Evolutionary conservation across 352 stramenopile species (phyloP), one percentile per base, ranked within the genome.

Genomic region (Aphanomyces astaci): DNA sequence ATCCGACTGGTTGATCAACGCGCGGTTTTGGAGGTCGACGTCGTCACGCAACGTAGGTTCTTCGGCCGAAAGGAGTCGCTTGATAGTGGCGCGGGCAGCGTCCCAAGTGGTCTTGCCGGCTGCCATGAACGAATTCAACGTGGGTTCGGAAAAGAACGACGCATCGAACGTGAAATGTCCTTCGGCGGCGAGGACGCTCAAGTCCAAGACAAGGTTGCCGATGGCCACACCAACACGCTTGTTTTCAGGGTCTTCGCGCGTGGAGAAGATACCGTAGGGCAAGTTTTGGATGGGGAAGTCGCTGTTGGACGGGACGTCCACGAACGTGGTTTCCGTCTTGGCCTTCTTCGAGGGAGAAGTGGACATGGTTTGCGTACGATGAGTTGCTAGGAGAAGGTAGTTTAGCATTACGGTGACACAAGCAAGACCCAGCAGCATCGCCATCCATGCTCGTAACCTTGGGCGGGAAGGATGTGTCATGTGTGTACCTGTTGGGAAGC

Each of bases 211-310:
- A 65, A 81, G 82, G 63, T 89, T 76, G 64, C 86, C 86, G 54
- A 96, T 92, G 70, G 87, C 85, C 31, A 94, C 87, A 72, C 88
- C 88, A 31, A 92, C 74, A 72, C 88, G 84, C 63, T 75, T 83
- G 71, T 84, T 79, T 55, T 78, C 75, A 54, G 60, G 59, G 73
- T 76, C 87, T 63, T 63, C 84, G 60, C 78, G 80, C 68, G 79
- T 85, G 28, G 87, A 97, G 74, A 97, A 98, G 17, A 98, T 78
- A 48, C 96, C 94, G 80, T 98, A 98, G 22, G 95, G 95, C 62
- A 99, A 80, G 78, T 98, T 99, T 67, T 95, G 80, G 59, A 98
- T 84, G 27, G 94, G 88, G 72, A 98, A 98, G 75, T 98, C 82
- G 66, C 74, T 78, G 40, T 88, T 78, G 33, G 76, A 46, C 33